phyloP scores from a whole-genome alignment of 2,329 filamentous ascomycete species.

The Diaporthe ilicicola region DNA sequence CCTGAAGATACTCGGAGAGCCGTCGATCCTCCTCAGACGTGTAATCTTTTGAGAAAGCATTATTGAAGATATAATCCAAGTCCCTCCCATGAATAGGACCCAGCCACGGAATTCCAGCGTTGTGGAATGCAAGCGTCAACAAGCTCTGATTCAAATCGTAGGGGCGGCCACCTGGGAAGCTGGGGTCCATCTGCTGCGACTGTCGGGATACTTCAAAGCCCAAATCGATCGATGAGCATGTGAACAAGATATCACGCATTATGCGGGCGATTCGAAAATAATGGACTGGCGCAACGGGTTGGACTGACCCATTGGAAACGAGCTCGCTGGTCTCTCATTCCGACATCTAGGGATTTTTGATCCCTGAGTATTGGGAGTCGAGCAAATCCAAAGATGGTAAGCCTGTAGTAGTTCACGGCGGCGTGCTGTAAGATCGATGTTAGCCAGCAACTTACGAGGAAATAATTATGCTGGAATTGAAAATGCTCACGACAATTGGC shows the following conservation, averaged over 20 bases:
- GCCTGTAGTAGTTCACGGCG: slow-evolving; percentile 40
- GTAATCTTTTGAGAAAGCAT: slow-evolving; percentile 35
- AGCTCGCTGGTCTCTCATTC: slow-evolving; percentile 40
- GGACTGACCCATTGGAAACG: slow-evolving; percentile 41
- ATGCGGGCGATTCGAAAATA: slow-evolving; percentile 38
- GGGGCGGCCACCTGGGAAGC: slow-evolving; percentile 35
- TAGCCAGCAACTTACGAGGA: background rate
- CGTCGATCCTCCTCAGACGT: slow-evolving; percentile 33
- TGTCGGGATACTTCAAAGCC: slow-evolving; percentile 32
- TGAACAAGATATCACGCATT: slow-evolving; percentile 38
- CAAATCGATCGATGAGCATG: slow-evolving; percentile 38
- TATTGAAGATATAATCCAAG: slow-evolving; percentile 39
- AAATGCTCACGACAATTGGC: slow-evolving; percentile 36
- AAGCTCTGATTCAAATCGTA: slow-evolving; percentile 44
- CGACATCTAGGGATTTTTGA: slow-evolving; percentile 40
- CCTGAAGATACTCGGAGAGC: slow-evolving; percentile 33
- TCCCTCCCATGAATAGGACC: slow-evolving; percentile 40
- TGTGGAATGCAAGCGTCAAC: slow-evolving; percentile 37
- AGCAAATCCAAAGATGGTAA: slow-evolving; percentile 45
- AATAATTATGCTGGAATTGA: background rate
- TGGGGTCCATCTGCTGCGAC: slow-evolving; percentile 14
- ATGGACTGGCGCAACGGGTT: slow-evolving; percentile 35
- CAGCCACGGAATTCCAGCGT: slow-evolving; percentile 39
- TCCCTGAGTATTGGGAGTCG: slow-evolving; percentile 38
- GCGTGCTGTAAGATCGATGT: background rate